Evolutionary conservation across 129 eudicot species (phyloP), one percentile per base, ranked within the genome.

Genomic region (Helianthus tuberosus): DNA sequence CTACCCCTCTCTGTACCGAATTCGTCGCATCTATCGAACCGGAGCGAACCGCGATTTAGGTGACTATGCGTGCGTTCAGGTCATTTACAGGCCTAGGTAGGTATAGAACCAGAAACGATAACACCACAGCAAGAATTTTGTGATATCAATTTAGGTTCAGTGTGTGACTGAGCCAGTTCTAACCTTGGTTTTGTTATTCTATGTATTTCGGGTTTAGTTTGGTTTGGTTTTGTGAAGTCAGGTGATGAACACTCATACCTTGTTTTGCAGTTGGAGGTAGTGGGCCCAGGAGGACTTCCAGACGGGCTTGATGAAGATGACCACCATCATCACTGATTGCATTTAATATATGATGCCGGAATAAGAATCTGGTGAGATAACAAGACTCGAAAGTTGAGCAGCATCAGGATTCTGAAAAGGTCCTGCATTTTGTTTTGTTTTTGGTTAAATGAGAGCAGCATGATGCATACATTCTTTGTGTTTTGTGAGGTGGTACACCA

Each of bases 221-320:
- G 47, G 47, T 43, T 43, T 3, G 11, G 7, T 10, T 57, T 0
- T 57, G 63, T 27, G 15, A 1, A 59, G 39, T 27, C 65, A 59
- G 15, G 8, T 27, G 65, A 27, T 57, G 14, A 27, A 27, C 16
- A 59, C 15, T 1, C 1, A 2, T 43, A 27, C 8, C 11, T 60
- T 69, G 11, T 58, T 64, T 73, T 63, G 75, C 94, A 92, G 98
- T 82, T 92, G 96, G 92, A 92, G 77, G 96, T 92, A 68, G 98
- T 87, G 60, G 98, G 96, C 79, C 96, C 96, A 1, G 96, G 98
- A 52, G 98, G 98, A 79, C 86, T 87, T 77, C 95, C 98, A 8
- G 96, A 93, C 41, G 94, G 87, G 39, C 94, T 85, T 64, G 85
- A 74, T 8, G 88, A 91, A 12, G 91, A 81, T 5, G 96, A 86